phyloP scores from a whole-genome alignment of 1,139 yeast species.

The Suhomyces bolitotheri region DNA sequence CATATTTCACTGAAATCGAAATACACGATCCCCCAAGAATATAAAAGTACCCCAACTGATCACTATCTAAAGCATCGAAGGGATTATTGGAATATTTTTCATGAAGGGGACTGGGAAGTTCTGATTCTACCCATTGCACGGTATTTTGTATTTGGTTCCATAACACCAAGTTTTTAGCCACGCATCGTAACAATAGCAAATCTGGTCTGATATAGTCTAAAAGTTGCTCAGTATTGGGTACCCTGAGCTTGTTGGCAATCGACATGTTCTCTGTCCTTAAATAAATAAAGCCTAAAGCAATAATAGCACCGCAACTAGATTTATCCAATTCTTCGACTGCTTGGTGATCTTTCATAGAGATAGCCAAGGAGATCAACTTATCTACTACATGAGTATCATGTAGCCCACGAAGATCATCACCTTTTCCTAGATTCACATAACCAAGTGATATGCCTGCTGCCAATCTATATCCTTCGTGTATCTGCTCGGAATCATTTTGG shows the following conservation, averaged over 20 bases:
- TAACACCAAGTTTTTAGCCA: conserved; percentile 70
- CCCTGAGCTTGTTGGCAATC: conserved; percentile 62
- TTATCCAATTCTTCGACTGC: conserved; percentile 65
- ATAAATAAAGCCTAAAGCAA: conserved; percentile 75
- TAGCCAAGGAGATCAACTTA: conserved; percentile 58
- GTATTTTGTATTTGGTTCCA: conserved; percentile 67
- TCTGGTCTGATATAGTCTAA: conserved; percentile 83
- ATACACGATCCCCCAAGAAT: conserved; percentile 75
- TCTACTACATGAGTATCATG: conserved; percentile 75
- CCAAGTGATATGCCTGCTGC: conserved; percentile 92
- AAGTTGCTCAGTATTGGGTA: conserved; percentile 62
- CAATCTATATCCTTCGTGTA: conserved; percentile 81
- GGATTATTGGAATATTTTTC: conserved; percentile 26
- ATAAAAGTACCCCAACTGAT: conserved; percentile 63
- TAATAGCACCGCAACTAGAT: conserved; percentile 76
- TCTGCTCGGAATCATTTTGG: conserved; percentile 57
- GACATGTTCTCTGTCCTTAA: conserved; percentile 62
- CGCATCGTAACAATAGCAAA: conserved; percentile 63
- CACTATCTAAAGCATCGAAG: conserved; percentile 50
- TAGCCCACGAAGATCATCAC: conserved; percentile 60
- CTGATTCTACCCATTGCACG: conserved; percentile 59
- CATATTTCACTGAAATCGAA: conserved; percentile 73
- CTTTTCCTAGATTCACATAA: conserved; percentile 79
- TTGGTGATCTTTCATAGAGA: conserved; percentile 68
- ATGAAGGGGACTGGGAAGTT: conserved; percentile 51